phyloP scores from a whole-genome alignment of 257 asterid genomes.

The Euphrasia confusa region DNA sequence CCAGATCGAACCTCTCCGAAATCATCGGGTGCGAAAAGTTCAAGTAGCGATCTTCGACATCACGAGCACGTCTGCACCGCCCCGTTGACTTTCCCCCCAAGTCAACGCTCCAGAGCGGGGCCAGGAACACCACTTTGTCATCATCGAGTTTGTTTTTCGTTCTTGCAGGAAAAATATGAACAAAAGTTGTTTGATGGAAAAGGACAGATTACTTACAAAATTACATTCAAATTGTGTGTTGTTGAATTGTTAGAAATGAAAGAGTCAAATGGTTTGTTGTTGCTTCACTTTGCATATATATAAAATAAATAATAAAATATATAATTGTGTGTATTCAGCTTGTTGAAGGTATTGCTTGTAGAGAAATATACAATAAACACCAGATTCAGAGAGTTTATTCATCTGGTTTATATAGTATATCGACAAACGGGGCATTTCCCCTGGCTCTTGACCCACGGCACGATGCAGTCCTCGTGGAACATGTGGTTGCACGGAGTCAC shows the following conservation, averaged over 20 bases:
- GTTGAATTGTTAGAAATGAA: slow-evolving; percentile 10
- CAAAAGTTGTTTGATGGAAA: slow-evolving; percentile 60
- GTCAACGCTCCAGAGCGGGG: too few species aligned
- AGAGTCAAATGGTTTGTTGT: slow-evolving; percentile 37
- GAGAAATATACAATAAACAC: too few species aligned
- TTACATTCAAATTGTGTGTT: neutral
- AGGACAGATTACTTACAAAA: slow-evolving; percentile 50
- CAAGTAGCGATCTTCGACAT: too few species aligned
- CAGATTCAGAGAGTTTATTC: too few species aligned
- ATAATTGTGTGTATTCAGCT: too few species aligned
- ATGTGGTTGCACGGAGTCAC: slow-evolving; percentile 80
- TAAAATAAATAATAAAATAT: too few species aligned
- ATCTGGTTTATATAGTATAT: slow-evolving; percentile 23
- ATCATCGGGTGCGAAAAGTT: slow-evolving; percentile 83
- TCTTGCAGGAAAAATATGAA: slow-evolving; percentile 21
- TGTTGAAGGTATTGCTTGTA: neutral
- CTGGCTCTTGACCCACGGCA: slow-evolving; percentile 77
- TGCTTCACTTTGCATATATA: slow-evolving; percentile 72
- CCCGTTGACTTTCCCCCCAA: too few species aligned
- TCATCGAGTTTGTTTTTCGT: slow-evolving; percentile 5
- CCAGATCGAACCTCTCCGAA: slow-evolving; percentile 50
- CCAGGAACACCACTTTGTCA: too few species aligned
- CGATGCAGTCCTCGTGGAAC: slow-evolving; percentile 90
- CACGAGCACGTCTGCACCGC: too few species aligned
- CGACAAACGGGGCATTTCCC: slow-evolving; percentile 85